phyloP scores from a whole-genome alignment of 768 basidiomycete genomes.

The Tricholoma hemisulphureum region DNA sequence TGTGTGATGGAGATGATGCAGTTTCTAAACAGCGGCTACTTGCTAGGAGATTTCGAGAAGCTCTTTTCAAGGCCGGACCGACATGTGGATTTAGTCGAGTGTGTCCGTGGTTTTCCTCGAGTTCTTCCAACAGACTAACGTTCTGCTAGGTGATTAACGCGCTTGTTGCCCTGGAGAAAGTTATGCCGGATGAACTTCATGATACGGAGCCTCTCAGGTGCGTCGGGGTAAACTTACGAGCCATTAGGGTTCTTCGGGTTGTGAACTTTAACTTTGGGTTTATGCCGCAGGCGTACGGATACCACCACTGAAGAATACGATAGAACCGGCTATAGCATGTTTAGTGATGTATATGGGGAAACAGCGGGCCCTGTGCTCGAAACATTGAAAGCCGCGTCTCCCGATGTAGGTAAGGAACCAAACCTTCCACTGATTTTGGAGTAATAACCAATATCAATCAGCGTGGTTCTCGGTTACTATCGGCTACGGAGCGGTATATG shows the following conservation, averaged over 20 bases:
- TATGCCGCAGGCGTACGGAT: constrained; percentile 39
- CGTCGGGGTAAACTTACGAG: not conserved
- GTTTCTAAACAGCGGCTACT: constrained; percentile 40
- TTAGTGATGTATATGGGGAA: constrained; percentile 53
- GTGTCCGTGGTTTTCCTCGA: not conserved
- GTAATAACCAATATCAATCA: constrained; percentile 20
- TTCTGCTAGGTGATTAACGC: constrained; percentile 53
- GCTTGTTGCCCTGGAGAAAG: constrained; percentile 48
- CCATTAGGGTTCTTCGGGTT: too few relatives aligned
- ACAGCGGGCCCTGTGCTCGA: constrained; percentile 47
- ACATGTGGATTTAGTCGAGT: constrained; percentile 60
- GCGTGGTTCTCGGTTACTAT: constrained; percentile 54
- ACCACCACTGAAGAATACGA: constrained; percentile 44
- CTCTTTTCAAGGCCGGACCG: constrained; percentile 59
- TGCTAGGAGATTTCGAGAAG: constrained; percentile 58
- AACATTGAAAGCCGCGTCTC: constrained; percentile 52
- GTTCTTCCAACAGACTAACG: not conserved
- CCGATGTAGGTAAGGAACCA: constrained; percentile 55
- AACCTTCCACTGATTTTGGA: not conserved
- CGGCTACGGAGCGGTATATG: constrained; percentile 58
- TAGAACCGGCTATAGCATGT: constrained; percentile 42
- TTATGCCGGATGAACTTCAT: constrained; percentile 49
- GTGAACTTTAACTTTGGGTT: not conserved
- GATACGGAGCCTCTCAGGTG: constrained; percentile 48
- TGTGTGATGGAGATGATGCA: constrained; percentile 5